Evolutionary conservation across 176 grass and related monocot genomes (phyloP).

Genomic region (Oryza coarctata): DNA sequence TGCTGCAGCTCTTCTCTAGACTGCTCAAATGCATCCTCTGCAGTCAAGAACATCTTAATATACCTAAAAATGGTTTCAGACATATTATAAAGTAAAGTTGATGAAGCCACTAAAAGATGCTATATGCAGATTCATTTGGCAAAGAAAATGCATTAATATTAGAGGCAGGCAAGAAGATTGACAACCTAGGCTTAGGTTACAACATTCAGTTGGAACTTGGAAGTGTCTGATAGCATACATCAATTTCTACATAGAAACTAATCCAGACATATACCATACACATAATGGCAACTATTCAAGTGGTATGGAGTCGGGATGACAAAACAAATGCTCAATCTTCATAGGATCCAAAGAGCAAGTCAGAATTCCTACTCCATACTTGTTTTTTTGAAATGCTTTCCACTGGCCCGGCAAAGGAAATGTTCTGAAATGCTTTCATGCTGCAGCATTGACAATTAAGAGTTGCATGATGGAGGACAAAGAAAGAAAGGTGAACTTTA

Average conservation of each 20-base stretch:
- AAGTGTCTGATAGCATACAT: neutral
- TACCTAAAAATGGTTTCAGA: neutral
- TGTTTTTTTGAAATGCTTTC: neutral
- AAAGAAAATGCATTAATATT: neutral
- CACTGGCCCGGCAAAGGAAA: too few species aligned
- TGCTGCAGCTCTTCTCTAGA: neutral
- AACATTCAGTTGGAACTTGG: neutral
- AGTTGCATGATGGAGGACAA: neutral
- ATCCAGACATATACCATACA: neutral
- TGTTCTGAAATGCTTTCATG: too few species aligned
- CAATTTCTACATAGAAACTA: neutral
- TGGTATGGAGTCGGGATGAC: neutral
- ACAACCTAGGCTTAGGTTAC: neutral
- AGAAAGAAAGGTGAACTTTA: neutral
- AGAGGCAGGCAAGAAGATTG: neutral
- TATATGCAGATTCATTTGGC: neutral
- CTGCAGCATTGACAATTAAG: neutral
- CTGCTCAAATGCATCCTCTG: neutral
- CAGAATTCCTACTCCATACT: neutral
- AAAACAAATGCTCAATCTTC: neutral
- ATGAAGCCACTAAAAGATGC: neutral
- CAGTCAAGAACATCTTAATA: neutral
- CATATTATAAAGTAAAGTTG: neutral
- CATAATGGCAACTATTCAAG: neutral
- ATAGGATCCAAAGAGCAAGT: neutral